A percentile compares a stretch with the other conserved stretches of the same genome.
phyloP scores from a whole-genome alignment of 805 yeast genomes.

The Sugiyamaella boreocaroliniensis region DNA sequence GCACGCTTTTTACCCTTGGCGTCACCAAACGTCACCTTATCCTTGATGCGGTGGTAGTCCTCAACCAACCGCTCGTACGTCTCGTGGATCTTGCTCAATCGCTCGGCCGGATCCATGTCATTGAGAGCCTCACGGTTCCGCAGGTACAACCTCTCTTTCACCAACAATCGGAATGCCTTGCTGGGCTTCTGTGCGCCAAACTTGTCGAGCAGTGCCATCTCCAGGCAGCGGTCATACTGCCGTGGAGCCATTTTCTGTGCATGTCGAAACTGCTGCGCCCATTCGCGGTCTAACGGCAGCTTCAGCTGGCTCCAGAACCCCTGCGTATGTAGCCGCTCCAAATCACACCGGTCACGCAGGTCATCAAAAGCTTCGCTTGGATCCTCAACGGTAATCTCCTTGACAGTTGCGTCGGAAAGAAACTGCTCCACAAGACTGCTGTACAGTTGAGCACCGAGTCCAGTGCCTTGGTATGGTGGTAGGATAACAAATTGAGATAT shows the following conservation, averaged over 20 bases:
- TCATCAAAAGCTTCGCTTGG: slow-evolving; percentile 92
- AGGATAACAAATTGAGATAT: slow-evolving; percentile 81
- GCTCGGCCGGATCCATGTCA: slow-evolving; percentile 45
- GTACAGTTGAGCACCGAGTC: slow-evolving; percentile 64
- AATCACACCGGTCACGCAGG: slow-evolving; percentile 76
- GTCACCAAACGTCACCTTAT: slow-evolving; percentile 15
- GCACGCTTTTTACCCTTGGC: slow-evolving; percentile 13
- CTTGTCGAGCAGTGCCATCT: slow-evolving; percentile 55
- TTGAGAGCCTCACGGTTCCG: slow-evolving; percentile 75
- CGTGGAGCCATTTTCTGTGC: slow-evolving; percentile 60
- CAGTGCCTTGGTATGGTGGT: slow-evolving; percentile 73
- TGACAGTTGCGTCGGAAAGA: slow-evolving; percentile 44
- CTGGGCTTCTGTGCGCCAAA: slow-evolving; percentile 51
- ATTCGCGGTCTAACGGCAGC: slow-evolving; percentile 30
- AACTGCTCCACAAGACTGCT: slow-evolving; percentile 48
- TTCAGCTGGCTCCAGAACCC: slow-evolving; percentile 12
- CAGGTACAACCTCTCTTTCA: slow-evolving; percentile 67
- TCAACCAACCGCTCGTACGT: slow-evolving; percentile 64
- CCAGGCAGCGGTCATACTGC: slow-evolving; percentile 71
- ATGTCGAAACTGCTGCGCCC: slow-evolving; percentile 37
- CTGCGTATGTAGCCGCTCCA: slow-evolving; percentile 40
- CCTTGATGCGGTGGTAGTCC: slow-evolving; percentile 60
- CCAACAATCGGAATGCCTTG: slow-evolving; percentile 41
- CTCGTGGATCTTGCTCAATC: slow-evolving; percentile 63
- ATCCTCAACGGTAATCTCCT: slow-evolving; percentile 85